Evolutionary conservation across 2,329 filamentous ascomycete species (phyloP), one percentile per base, ranked within the genome.

Genomic region (Bipolaris victoriae): DNA sequence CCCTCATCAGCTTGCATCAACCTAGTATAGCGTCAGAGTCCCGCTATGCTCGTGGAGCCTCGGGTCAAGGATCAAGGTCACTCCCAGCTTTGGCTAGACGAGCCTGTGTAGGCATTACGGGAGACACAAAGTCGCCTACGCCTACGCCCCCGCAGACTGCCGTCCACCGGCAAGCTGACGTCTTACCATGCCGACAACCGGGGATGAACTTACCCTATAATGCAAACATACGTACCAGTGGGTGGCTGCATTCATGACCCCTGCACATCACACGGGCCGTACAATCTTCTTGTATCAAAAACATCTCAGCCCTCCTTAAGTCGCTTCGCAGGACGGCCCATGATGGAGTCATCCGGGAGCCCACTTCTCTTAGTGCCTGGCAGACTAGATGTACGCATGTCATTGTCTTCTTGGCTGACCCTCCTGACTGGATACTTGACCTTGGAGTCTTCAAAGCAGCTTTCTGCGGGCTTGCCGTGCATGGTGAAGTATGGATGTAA

Each of bases 391-490:
- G 91, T 93, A n/a, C 91, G 84, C 55, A 98, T 97, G 76, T 98
- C 95, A 68, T 97, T 96, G 73, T 97, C 92, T 70, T 99, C 95
- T 68, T 96, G 89, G 67, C 90, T 97, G 39, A 99, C 93, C 47
- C 94, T 86, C 7, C 95, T 85, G 70, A 92, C 88, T 0, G 95
- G 95, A 75, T 99, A 99, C 70, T 95, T 91, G 61, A 87, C 87
- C 77, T 92, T 91, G 50, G 92, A 83, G 0, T 93, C 92, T 70
- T 97, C 92, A 66, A 99, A 99, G 72, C 92, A 97, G 72, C 96
- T 95, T 37, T 87, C 83, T 39, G 85, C 89, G 16, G 95, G 86
- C 58, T 87, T 86, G 20, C 69, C 71, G 29, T 73, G 69, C 0
- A 69, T 88, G 33, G 82, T 85, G 75, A 99, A 99, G 77, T 97